These are phyloP conservation scores for Boletus tylopilopsis DNA, from an alignment of 768 basidiomycete species.

Conservation along the genomic window DNA sequence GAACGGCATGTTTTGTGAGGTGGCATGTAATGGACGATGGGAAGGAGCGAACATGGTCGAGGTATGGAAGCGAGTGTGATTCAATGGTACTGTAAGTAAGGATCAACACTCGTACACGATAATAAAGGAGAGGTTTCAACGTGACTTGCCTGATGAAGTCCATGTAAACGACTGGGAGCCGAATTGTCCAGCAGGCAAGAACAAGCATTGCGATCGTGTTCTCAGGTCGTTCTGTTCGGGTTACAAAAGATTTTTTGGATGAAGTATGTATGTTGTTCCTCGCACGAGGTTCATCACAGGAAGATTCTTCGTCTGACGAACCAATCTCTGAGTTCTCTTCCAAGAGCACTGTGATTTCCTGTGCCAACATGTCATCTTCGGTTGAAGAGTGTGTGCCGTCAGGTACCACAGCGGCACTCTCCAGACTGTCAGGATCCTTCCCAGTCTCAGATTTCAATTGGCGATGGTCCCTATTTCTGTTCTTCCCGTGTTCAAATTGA, in stretches of 20 bases:
- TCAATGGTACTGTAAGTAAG: conserved; percentile 59
- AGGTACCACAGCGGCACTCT: conserved; percentile 8
- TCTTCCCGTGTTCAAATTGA: conserved; percentile 9
- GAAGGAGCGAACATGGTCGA: conserved; percentile 63
- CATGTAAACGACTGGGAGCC: conserved; percentile 69
- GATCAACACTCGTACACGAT: conserved; percentile 6
- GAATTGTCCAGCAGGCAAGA: conserved; percentile 74
- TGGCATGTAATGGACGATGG: conserved; percentile 61
- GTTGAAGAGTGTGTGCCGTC: conserved; percentile 12
- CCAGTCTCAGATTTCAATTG: conserved; percentile 18
- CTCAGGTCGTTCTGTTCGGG: conserved; percentile 37
- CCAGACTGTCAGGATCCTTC: conserved; percentile 1
- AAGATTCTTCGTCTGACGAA: conserved; percentile 27
- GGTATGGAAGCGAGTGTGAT: conserved; percentile 71
- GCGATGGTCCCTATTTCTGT: not conserved
- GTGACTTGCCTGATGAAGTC: conserved; percentile 67
- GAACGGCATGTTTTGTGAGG: conserved; percentile 65
- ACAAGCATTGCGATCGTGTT: conserved; percentile 66
- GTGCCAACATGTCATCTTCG: conserved; percentile 24
- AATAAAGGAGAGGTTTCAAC: not conserved
- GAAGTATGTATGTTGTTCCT: conserved; percentile 4
- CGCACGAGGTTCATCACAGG: conserved; percentile 12
- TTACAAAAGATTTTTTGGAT: conserved; percentile 18
- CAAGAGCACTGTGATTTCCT: conserved; percentile 40
- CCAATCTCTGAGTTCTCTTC: conserved; percentile 36